These are phyloP conservation scores for Calocybe cyanea DNA, from an alignment of 768 basidiomycete species.

Conservation along the genomic window DNA sequence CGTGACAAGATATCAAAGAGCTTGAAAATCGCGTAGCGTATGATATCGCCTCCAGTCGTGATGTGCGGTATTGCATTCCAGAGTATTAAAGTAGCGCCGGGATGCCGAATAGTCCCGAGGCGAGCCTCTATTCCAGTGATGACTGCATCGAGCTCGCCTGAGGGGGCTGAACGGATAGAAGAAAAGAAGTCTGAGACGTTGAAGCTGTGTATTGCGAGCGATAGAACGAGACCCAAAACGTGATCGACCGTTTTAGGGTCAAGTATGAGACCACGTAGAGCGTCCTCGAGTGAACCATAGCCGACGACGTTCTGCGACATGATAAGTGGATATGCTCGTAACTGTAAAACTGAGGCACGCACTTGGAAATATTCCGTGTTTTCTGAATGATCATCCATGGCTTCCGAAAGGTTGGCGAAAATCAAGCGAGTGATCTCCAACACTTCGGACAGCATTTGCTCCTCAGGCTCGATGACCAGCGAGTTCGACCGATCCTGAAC, in stretches of 20 bases:
- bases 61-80: constrained; percentile 44
- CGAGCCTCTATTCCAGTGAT: constrained; percentile 40
- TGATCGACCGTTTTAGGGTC: constrained; percentile 46
- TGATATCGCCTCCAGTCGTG: constrained; percentile 28
- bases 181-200: constrained; percentile 53
- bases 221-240: constrained; percentile 64
- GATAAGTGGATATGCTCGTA: constrained; percentile 3
- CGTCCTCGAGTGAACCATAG: constrained; percentile 58
- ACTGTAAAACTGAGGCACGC: constrained; percentile 18
- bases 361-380: constrained; percentile 72
- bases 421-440: constrained; percentile 56
- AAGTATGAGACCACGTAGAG: constrained; percentile 49
- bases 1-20: constrained; percentile 60
- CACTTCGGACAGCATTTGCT: constrained; percentile 31
- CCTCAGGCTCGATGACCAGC: constrained; percentile 33
- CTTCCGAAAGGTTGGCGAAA: constrained; percentile 63
- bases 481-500: constrained; percentile 33
- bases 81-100: constrained; percentile 59
- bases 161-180: constrained; percentile 30
- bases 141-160: constrained; percentile 36
- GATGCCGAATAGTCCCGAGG: constrained; percentile 49
- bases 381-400: constrained; percentile 48
- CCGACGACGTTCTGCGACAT: constrained; percentile 51
- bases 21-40: constrained; percentile 55
- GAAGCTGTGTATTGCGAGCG: constrained; percentile 65